These are phyloP conservation scores for Ulmus americana DNA, from an alignment of 331 rosid genomes.

Conservation along the genomic window DNA sequence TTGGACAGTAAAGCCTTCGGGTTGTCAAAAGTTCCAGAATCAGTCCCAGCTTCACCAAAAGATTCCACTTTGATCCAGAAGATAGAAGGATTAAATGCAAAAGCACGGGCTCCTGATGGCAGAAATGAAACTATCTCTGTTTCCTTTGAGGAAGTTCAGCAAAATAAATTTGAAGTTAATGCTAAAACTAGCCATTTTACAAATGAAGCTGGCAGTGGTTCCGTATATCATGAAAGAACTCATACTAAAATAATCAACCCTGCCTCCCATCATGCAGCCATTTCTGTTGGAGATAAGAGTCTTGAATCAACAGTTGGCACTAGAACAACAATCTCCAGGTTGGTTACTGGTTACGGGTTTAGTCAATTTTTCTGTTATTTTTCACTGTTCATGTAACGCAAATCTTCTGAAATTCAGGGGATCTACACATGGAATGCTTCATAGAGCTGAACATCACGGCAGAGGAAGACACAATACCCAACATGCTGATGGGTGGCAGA, in stretches of 20 bases:
- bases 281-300: conserved; percentile 41
- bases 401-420: conserved; percentile 53
- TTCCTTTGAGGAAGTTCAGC: conserved; percentile 44
- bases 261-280: conserved; percentile 30
- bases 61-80: conserved; percentile 71
- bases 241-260: conserved; percentile 33
- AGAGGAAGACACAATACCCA: conserved; percentile 43
- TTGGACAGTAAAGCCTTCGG: conserved; percentile 36
- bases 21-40: conserved; percentile 31
- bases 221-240: conserved; percentile 29
- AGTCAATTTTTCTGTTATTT: conserved; percentile 19
- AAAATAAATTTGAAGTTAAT: conserved; percentile 36
- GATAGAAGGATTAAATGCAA: conserved; percentile 92
- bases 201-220: conserved; percentile 38
- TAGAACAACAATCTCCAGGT: conserved; percentile 55
- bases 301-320: conserved; percentile 32
- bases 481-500: conserved; percentile 58
- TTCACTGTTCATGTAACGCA: conserved; percentile 19
- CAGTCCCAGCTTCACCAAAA: conserved; percentile 41
- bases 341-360: conserved; percentile 32
- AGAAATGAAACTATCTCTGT: conserved; percentile 44
- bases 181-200: conserved; percentile 32
- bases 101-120: conserved; percentile 58
- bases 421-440: conserved; percentile 45
- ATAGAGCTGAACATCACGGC: conserved; percentile 45